Percentiles rank a stretch among this genome's conserved stretches.
phyloP scores from a whole-genome alignment of 2,329 filamentous ascomycete species.

The Colletotrichum gigasporum region DNA sequence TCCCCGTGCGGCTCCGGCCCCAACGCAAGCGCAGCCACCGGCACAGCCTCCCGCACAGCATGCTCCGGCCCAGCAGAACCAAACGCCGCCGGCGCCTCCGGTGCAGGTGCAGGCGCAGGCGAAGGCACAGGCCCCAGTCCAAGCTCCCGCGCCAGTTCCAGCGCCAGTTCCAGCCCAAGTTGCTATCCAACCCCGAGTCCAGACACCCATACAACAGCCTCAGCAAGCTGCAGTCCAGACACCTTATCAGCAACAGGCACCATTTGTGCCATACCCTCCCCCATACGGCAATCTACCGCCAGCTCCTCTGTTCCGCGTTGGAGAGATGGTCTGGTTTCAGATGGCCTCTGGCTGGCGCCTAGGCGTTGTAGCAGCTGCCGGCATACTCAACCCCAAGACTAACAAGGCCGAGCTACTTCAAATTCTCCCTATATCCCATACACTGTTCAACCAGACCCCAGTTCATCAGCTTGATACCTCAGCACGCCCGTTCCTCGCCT shows the following conservation, averaged over 20 bases:
- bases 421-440: slow-evolving; percentile 54
- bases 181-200: not conserved
- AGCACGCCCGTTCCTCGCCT: slow-evolving; percentile 61
- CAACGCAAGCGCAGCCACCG: not conserved
- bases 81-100: not conserved
- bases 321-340: slow-evolving; percentile 62
- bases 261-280: slow-evolving; percentile 26
- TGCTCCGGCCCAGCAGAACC: not conserved
- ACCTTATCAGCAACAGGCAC: slow-evolving; percentile 22
- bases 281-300: slow-evolving; percentile 24
- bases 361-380: slow-evolving; percentile 51
- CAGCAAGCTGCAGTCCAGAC: slow-evolving; percentile 7
- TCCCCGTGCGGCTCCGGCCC: not conserved
- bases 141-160: no score
- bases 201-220: slow-evolving; percentile 16
- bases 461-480: slow-evolving; percentile 51
- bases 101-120: not conserved
- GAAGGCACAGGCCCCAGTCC: not conserved
- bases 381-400: slow-evolving; percentile 37
- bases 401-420: slow-evolving; percentile 34
- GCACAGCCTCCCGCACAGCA: not conserved
- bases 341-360: slow-evolving; percentile 58
- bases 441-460: slow-evolving; percentile 44
- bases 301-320: slow-evolving; percentile 53
- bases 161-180: not conserved